Evolutionary conservation across 768 basidiomycete species (phyloP), one percentile per base, ranked within the genome.

Genomic region (Lactarius indigo): DNA sequence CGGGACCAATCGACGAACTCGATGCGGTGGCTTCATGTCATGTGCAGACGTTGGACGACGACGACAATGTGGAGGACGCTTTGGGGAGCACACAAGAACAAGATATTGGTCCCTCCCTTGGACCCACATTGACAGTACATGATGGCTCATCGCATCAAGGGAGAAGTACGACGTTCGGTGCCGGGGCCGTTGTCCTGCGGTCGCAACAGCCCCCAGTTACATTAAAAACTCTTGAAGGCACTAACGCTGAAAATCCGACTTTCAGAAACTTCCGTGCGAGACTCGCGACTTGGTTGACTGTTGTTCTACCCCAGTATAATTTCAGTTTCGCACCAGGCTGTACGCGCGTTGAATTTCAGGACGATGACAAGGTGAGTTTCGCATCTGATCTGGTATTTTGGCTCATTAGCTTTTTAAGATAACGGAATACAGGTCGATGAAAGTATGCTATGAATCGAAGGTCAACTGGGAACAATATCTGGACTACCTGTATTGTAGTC

Each of bases 401-500:
- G 33, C 56, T 31, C 37, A 28, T 37, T n/a, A 23, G n/a, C 7
- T 5, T 30, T 33, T 55, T 18, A 59, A 73, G 73, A 64, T 73
- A 28, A 64, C 42, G 4, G 70, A 72, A 37, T 66, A 57, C 52
- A 50, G 50, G 18, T 65, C 64, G 20, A 1, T 74, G 26, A 64
- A 63, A 5, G 66, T 74, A 1, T 74, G 41, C 18, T 42, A 42
- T 18, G 41, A 42, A 42, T 42, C 41, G 12, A 42, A 42, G 41
- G 41, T 42, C 7, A 57, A 71, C 26, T 70, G 70, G 72, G 23
- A 63, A 18, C 9, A 47, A 42, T 31, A 52, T 12, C 31, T 55
- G 5, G 72, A 74, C 58, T 59, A 61, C 13, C 61, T 73, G 13
- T 59, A 64, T 28, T 74, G 69, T 65, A 68, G 18, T 33, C 72